A percentile compares a stretch with the other conserved stretches of the same genome.
Conservation (phyloP, 768 basidiomycete species). For the Panaeolus cyanescens region DNA sequence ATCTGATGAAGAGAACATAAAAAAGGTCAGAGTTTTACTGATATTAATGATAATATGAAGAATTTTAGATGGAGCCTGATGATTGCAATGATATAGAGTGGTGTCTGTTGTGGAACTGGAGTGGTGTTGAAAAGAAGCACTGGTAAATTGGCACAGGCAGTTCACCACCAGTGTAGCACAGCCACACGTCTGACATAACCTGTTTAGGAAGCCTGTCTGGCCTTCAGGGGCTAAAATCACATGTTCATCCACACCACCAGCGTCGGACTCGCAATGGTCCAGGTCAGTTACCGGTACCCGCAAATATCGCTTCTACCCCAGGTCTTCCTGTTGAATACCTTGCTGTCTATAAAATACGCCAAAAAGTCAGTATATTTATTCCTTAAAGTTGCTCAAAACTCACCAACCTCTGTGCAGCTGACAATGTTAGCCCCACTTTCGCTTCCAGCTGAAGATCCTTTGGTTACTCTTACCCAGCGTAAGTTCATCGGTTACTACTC, state of each 20-base stretch:
- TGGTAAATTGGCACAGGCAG: background rate
- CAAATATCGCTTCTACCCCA: background rate
- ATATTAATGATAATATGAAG: background rate
- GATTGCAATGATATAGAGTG: background rate
- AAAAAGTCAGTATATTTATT: background rate
- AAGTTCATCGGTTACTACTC: constrained; percentile 9
- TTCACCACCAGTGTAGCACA: background rate
- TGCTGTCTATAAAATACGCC: background rate
- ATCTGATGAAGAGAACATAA: background rate
- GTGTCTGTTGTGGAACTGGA: background rate
- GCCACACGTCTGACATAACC: constrained; percentile 1
- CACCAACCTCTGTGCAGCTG: background rate
- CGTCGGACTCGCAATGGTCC: background rate
- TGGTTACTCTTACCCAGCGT: constrained; percentile 75
- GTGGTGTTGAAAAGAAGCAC: constrained; percentile 1
- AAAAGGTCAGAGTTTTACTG: background rate
- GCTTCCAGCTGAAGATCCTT: constrained; percentile 49
- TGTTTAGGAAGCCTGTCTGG: background rate
- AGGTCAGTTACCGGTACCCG: background rate
- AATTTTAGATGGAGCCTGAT: background rate
- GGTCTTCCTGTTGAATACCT: background rate
- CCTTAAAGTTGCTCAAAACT: background rate
- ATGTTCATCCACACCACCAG: background rate
- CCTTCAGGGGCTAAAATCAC: background rate
- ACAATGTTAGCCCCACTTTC: constrained; percentile 24